Conservation (phyloP, 345 rosid species). For the Aquilaria sinensis region DNA sequence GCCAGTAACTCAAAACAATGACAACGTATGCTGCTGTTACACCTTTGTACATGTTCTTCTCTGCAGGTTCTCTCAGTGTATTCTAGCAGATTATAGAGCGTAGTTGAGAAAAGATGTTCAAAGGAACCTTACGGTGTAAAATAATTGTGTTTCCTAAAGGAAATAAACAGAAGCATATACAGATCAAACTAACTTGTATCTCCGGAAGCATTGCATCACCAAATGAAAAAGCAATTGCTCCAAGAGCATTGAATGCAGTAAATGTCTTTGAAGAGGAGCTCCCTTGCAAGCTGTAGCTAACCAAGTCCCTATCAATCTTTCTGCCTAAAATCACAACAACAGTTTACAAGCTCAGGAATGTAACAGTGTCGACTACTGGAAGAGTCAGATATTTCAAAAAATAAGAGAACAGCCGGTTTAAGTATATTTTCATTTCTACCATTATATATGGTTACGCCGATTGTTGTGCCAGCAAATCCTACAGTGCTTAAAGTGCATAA, state of each 20-base stretch:
- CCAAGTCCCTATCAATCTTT: constrained; percentile 26
- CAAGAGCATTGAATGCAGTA: constrained; percentile 49
- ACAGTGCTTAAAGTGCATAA: constrained; percentile 38
- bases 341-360: not conserved
- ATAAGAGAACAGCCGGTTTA: not conserved
- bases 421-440: constrained; percentile 17
- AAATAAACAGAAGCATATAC: not conserved
- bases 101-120: too few species aligned
- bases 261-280: constrained; percentile 33
- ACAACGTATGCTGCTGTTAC: constrained; percentile 40
- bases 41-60: constrained; percentile 42
- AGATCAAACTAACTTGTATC: constrained; percentile 33
- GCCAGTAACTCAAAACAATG: constrained; percentile 40
- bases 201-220: constrained; percentile 63
- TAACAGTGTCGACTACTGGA: too few species aligned
- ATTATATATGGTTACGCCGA: constrained; percentile 36
- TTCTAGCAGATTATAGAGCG: constrained; percentile 17
- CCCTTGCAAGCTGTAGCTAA: constrained; percentile 36
- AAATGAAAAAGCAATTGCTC: constrained; percentile 48
- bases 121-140: too few species aligned
- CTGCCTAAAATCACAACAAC: constrained; percentile 23
- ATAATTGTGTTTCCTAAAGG: not conserved
- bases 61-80: constrained; percentile 38
- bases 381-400: not conserved
- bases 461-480: constrained; percentile 46